phyloP scores from a whole-genome alignment of 441 rosid species.

The Aleurites moluccanus region DNA sequence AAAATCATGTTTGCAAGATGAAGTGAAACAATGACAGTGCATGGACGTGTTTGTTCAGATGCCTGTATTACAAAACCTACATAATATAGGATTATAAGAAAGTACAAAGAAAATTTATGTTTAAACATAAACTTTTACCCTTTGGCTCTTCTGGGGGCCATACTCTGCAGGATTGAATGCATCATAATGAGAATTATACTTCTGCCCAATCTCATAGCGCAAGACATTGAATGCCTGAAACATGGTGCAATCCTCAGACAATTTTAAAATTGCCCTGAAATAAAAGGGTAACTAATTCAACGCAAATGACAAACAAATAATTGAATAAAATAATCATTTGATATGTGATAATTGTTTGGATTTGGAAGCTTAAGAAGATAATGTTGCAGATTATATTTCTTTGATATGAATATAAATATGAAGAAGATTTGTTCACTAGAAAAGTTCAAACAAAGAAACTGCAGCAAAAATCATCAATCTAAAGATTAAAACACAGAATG shows the following conservation, averaged over 20 bases:
- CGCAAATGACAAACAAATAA: conserved; percentile 15
- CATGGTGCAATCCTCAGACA: conserved; percentile 37
- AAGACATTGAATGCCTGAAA: conserved; percentile 69
- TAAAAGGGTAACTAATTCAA: conserved; percentile 36
- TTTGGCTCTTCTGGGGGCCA: conserved; percentile 54
- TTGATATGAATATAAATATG: not conserved
- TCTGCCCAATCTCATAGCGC: conserved; percentile 60
- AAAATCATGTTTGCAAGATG: not conserved
- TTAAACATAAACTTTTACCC: conserved; percentile 35
- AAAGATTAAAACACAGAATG: not conserved
- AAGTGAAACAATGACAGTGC: not conserved
- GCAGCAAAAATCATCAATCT: not conserved
- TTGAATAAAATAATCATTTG: not conserved
- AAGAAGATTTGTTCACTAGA: not conserved
- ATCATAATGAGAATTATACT: conserved; percentile 57
- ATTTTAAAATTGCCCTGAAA: conserved; percentile 38
- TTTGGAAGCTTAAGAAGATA: not conserved
- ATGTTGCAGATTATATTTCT: not conserved
- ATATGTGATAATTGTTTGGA: not conserved
- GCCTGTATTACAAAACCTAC: conserved; percentile 2
- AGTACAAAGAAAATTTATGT: not conserved
- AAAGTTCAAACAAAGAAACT: not conserved
- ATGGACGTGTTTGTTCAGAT: not conserved
- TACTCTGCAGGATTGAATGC: conserved; percentile 53
- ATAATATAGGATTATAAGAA: not conserved